phyloP scores from a whole-genome alignment of 2,329 filamentous ascomycete species.

The Colletotrichum orchidophilum region DNA sequence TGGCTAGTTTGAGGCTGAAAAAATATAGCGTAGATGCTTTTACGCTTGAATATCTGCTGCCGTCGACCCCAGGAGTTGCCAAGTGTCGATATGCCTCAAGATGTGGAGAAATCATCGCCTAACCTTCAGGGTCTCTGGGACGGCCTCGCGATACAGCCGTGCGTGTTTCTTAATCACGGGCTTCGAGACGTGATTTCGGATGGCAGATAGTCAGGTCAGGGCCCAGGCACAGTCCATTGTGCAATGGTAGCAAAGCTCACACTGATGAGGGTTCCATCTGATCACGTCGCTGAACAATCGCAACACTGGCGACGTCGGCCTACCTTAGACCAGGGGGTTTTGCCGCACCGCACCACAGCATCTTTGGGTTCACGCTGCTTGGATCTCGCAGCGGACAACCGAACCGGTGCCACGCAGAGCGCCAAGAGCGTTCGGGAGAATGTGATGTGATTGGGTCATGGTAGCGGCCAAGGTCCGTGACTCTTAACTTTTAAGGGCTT shows the following conservation, averaged over 20 bases:
- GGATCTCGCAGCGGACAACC: conserved; percentile 20
- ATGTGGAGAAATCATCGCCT: not conserved
- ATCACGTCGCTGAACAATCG: not conserved
- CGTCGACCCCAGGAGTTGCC: not conserved
- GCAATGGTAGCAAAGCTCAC: not conserved
- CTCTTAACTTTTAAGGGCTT: not conserved
- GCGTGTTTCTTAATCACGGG: not conserved
- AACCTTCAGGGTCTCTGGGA: not conserved
- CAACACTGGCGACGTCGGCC: not conserved
- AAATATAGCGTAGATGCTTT: not conserved
- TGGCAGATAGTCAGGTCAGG: not conserved
- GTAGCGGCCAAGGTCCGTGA: not conserved
- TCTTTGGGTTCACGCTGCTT: conserved; percentile 9
- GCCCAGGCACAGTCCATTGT: not conserved
- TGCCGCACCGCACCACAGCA: conserved; percentile 1
- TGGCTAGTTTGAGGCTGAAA: not conserved
- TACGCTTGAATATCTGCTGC: not conserved
- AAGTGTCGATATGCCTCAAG: not conserved
- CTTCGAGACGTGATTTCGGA: not conserved
- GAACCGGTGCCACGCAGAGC: conserved; percentile 4
- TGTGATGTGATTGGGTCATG: conserved; percentile 9
- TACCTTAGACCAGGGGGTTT: conserved; percentile 1
- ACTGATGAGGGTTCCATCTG: not conserved
- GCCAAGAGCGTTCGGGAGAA: not conserved
- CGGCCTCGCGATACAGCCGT: not conserved